Base-by-base conservation (phyloP, 345 rosid species). In the Citrus inodora region DNA sequence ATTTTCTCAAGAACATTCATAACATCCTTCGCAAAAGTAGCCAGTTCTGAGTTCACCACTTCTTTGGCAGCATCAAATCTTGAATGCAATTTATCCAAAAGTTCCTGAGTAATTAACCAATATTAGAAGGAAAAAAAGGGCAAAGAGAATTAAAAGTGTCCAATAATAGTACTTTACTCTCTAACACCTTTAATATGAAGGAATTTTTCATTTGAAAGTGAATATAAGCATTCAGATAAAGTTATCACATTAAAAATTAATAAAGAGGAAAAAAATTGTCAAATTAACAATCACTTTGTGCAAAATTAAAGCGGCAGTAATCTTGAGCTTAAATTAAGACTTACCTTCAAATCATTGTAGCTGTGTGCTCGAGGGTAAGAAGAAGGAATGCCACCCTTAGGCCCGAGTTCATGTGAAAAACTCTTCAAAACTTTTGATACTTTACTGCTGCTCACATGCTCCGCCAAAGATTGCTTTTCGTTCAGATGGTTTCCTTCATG, bases 381-480 rank as follows among this genome's bases (percentile, higher is more conserved):
- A 75, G 82, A 79, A 78, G 82, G 83, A 80, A 87, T 85, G 82
- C 94, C 93, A 83, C 91, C 93, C 75, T 82, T 85, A 11, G 91
- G 92, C 75, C 93, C 94, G 61, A 92, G 79, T 60, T 92, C 97
- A 86, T 92, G 94, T 27, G 97, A 92, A 78, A 86, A 91, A 76
- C 95, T 92, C 83, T 92, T 92, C 48, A 90, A 48, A 79, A 85
- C 86, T 81, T 86, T 88, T 74, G 91, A 46, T 32, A 75, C 79
- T 82, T 87, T 91, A 77, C 74, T 72, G 78, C 75, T 42, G 60
- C 80, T 37, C 73, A 70, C 74, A 71, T 60, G 76, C 82, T 78
- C 80, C 7, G 76, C 80, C 77, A 85, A 78, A 79, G 83, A 70
- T 9, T 84, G 76, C 58, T 78, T 81, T 71, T 68, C 83, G 25